These are phyloP conservation scores for Xylariaceae sp. DNA, from an alignment of 2,329 filamentous ascomycete genomes.

Conservation along the genomic window DNA sequence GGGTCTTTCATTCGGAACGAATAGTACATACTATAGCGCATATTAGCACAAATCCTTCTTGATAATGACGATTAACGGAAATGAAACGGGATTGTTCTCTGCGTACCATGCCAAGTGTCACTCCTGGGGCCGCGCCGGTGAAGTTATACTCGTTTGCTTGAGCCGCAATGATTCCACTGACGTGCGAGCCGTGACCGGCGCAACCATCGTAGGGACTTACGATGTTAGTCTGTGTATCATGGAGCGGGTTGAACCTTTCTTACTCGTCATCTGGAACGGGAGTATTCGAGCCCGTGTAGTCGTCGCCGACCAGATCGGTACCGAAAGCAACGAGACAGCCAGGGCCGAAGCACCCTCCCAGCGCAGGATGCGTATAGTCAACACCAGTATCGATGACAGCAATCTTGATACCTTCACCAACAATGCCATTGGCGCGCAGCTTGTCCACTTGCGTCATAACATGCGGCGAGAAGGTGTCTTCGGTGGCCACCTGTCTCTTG, in stretches of 20 bases:
- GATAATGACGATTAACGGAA: too few species aligned
- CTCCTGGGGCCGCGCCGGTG: slow-evolving; percentile 54
- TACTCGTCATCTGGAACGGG: slow-evolving; percentile 29
- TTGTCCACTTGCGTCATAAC: slow-evolving; percentile 55
- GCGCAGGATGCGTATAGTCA: slow-evolving; percentile 59
- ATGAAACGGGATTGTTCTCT: too few species aligned
- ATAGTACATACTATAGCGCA: too few species aligned
- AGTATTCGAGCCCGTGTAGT: slow-evolving; percentile 37
- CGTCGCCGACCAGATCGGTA: slow-evolving; percentile 47
- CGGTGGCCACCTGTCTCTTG: slow-evolving; percentile 31
- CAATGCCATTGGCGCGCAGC: slow-evolving; percentile 44
- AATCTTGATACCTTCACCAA: slow-evolving; percentile 50
- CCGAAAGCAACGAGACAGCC: slow-evolving; percentile 57
- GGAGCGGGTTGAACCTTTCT: too few species aligned
- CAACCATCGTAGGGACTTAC: slow-evolving; percentile 51
- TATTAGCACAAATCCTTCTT: too few species aligned
- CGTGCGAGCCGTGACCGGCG: slow-evolving; percentile 55
- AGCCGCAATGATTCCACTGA: slow-evolving; percentile 60
- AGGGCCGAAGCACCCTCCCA: slow-evolving; percentile 60
- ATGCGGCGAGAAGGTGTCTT: slow-evolving; percentile 46
- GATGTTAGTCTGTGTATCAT: too few species aligned
- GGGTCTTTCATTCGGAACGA: too few species aligned
- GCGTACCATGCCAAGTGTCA: slow-evolving; percentile 43
- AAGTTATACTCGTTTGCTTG: slow-evolving; percentile 51
- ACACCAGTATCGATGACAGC: slow-evolving; percentile 54